Conservation (phyloP, 1,284 basidiomycete genomes). For the Lignosus rhinocerotis region DNA sequence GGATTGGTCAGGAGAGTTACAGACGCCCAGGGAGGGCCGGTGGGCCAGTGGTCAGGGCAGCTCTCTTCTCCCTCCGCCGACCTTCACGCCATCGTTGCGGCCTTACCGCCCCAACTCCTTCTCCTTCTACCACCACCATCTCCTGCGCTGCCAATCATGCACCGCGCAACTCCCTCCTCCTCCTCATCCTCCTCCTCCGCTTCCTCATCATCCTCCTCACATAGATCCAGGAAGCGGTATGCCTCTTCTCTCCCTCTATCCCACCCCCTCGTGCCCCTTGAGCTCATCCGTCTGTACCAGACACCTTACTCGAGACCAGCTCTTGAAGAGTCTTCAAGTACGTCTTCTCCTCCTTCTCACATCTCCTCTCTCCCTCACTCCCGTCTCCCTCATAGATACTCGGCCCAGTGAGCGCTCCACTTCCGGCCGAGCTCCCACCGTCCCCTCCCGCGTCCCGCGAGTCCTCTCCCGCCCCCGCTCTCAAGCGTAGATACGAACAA, state of each 20-base stretch:
- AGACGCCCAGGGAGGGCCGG: constrained; percentile 18
- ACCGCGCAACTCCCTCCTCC: constrained; percentile 29
- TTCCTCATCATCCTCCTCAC: constrained; percentile 25
- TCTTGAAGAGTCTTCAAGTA: constrained; percentile 63
- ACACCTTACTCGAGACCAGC: constrained; percentile 60
- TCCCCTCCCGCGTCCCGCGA: constrained; percentile 67
- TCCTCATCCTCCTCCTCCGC: constrained; percentile 31
- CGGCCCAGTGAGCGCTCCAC: constrained; percentile 51
- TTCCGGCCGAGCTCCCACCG: constrained; percentile 64
- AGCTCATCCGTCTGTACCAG: constrained; percentile 37
- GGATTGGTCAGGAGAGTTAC: constrained; percentile 22
- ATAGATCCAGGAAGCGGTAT: constrained; percentile 40
- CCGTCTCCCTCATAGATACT: constrained; percentile 48
- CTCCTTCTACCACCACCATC: constrained; percentile 41
- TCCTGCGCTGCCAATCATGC: constrained; percentile 31
- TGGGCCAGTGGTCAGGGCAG: constrained; percentile 28
- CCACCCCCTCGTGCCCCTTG: constrained; percentile 26
- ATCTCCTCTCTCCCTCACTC: constrained; percentile 19
- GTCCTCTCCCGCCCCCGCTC: constrained; percentile 53
- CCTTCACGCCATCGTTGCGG: constrained; percentile 35
- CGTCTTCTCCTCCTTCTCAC: constrained; percentile 19
- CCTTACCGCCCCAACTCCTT: constrained; percentile 35
- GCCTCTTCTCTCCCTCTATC: constrained; percentile 26
- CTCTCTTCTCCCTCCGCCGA: constrained; percentile 33
- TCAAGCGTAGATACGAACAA: constrained; percentile 63